Conservation (phyloP, 176 grass and related monocot species). For the Dactylis glomerata region DNA sequence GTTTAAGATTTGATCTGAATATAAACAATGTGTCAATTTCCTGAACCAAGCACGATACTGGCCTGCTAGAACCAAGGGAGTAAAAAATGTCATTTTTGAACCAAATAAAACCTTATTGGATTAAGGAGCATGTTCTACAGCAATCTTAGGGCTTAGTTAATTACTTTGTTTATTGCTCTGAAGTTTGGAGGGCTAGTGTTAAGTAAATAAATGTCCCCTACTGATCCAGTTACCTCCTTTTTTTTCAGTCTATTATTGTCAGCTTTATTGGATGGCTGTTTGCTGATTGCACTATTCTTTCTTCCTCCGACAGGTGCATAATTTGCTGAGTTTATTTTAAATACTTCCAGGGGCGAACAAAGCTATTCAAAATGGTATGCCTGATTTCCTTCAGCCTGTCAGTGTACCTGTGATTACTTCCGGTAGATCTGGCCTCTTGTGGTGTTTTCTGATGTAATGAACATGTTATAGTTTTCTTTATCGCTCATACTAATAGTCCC, state of each 20-base stretch:
- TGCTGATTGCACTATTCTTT: constrained; percentile 22
- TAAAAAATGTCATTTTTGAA: not conserved
- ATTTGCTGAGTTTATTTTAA: not conserved
- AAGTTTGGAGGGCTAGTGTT: not conserved
- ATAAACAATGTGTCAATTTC: not conserved
- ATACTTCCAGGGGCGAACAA: not conserved
- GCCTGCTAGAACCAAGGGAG: not conserved
- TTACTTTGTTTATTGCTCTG: not conserved
- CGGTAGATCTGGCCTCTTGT: not conserved
- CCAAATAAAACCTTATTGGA: not conserved
- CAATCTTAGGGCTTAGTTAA: not conserved
- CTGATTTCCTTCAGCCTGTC: not conserved
- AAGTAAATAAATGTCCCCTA: not conserved
- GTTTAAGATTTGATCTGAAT: not conserved
- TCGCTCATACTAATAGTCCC: not conserved
- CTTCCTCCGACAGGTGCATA: constrained; percentile 1
- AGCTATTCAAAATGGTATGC: constrained; percentile 34
- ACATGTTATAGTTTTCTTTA: not conserved
- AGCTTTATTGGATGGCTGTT: not conserved
- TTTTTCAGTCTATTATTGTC: not conserved
- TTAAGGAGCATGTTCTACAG: not conserved
- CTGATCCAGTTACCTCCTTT: not conserved
- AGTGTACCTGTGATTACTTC: not conserved
- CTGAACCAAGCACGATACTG: not conserved
- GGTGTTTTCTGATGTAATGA: not conserved